A percentile compares a stretch with the other conserved stretches of the same genome.
Evolutionary conservation across 805 yeast species (phyloP).

Genomic region (Soucietia sequanensis): DNA sequence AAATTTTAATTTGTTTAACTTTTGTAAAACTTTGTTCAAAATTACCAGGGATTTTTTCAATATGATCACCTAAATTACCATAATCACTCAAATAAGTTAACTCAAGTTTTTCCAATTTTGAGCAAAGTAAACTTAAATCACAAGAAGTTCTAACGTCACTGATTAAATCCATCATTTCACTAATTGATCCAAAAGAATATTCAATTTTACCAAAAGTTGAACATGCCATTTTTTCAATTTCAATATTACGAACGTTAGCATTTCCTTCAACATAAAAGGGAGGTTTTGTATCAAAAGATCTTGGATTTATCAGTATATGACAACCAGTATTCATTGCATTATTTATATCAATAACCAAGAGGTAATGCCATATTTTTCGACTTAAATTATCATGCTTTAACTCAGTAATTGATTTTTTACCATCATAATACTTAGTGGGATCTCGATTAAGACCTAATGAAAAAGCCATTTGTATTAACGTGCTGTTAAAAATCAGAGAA

Average conservation of each 20-base stretch:
- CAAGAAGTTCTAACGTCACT: constrained; percentile 14
- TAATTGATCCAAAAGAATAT: constrained; percentile 9
- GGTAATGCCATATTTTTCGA: constrained; percentile 29
- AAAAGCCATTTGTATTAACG: constrained; percentile 64
- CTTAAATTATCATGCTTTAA: constrained; percentile 16
- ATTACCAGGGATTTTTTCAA: not conserved
- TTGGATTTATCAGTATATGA: constrained; percentile 21
- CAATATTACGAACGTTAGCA: constrained; percentile 24
- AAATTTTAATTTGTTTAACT: constrained; percentile 14
- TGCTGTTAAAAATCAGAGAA: constrained; percentile 52
- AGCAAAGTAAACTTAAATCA: constrained; percentile 15
- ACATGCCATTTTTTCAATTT: constrained; percentile 28
- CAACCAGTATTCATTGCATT: constrained; percentile 20
- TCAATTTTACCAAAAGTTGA: constrained; percentile 9
- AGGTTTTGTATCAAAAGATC: constrained; percentile 16
- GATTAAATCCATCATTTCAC: constrained; percentile 11
- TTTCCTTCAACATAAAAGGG: constrained; percentile 27
- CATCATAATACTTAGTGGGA: constrained; percentile 46
- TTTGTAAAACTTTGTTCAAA: constrained; percentile 2
- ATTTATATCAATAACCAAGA: constrained; percentile 19
- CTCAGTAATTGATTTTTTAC: constrained; percentile 8
- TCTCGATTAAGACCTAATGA: constrained; percentile 69
- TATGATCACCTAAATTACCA: constrained; percentile 2
- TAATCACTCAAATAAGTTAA: constrained; percentile 6
- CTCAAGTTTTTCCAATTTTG: constrained; percentile 11